A percentile compares a stretch with the other conserved stretches of the same genome.
phyloP scores from a whole-genome alignment of 1,139 yeast genomes.

The Geotrichum aggregatum region DNA sequence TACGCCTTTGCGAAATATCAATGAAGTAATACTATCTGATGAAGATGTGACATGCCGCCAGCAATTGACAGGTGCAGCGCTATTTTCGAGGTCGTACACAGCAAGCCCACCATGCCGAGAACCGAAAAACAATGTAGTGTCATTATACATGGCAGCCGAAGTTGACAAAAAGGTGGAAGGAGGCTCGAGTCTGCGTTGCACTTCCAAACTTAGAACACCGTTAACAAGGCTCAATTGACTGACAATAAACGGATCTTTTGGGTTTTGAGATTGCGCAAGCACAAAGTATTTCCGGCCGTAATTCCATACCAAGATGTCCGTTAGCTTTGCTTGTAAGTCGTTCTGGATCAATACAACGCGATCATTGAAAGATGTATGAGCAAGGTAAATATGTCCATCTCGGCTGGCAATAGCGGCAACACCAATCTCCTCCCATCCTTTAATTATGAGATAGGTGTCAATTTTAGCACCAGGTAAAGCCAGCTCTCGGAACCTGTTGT shows the following conservation, averaged over 20 bases:
- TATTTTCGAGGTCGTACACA: constrained; percentile 43
- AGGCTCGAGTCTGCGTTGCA: constrained; percentile 20
- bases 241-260: constrained; percentile 54
- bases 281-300: constrained; percentile 38
- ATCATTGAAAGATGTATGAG: constrained; percentile 41
- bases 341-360: constrained; percentile 24
- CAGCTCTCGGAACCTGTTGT: constrained; percentile 30
- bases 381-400: constrained; percentile 49
- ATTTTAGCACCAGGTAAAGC: constrained; percentile 42
- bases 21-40: constrained; percentile 20
- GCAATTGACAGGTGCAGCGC: constrained; percentile 34
- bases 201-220: constrained; percentile 3
- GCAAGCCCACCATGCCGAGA: constrained; percentile 68
- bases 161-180: constrained; percentile 55
- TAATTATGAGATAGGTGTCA: constrained; percentile 50
- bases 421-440: constrained; percentile 44
- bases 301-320: constrained; percentile 47
- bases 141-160: constrained; percentile 46
- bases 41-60: constrained; percentile 44
- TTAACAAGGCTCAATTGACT: constrained; percentile 34
- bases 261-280: constrained; percentile 65
- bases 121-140: constrained; percentile 52
- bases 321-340: constrained; percentile 44
- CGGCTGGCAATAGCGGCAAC: constrained; percentile 50
- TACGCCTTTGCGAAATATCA: constrained; percentile 12